Conservation (phyloP, 2,329 filamentous ascomycete species). For the Boeremia lycopersici region DNA sequence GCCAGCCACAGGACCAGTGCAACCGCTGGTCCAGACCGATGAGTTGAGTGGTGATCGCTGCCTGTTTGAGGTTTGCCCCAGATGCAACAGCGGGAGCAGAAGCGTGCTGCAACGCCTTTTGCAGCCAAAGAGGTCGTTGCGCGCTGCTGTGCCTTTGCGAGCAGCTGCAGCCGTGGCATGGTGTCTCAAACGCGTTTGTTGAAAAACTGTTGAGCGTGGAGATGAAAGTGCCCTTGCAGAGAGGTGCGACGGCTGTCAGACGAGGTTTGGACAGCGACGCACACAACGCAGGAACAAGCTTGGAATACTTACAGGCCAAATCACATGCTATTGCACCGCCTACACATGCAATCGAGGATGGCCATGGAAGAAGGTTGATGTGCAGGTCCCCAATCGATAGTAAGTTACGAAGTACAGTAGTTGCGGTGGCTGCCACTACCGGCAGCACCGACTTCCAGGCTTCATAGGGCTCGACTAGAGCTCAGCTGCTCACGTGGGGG, state of each 20-base stretch:
- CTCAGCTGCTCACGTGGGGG: conserved; percentile 11
- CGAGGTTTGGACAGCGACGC: not conserved
- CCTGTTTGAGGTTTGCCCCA: conserved; percentile 22
- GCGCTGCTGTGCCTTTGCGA: conserved; percentile 4
- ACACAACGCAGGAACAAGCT: conserved; percentile 1
- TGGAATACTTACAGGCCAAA: too few relatives aligned
- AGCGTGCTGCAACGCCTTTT: not conserved
- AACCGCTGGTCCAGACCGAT: conserved; percentile 11
- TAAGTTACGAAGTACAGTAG: too few relatives aligned
- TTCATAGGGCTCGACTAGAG: conserved; percentile 10
- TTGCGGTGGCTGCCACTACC: conserved; percentile 11
- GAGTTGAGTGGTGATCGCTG: conserved; percentile 20
- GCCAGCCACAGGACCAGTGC: not conserved
- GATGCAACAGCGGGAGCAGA: conserved; percentile 16
- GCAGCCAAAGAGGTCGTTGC: conserved; percentile 4
- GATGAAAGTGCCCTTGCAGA: conserved; percentile 17
- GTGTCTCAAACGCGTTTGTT: conserved; percentile 8
- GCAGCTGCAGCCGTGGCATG: not conserved
- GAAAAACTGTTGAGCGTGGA: conserved; percentile 13
- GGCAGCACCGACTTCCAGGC: conserved; percentile 6
- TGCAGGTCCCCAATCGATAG: not conserved
- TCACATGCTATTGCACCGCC: too few relatives aligned
- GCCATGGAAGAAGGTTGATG: not conserved
- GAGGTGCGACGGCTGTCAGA: conserved; percentile 15
- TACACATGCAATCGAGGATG: not conserved